These are phyloP conservation scores for Stagonosporopsis vannaccii DNA, from an alignment of 2,329 filamentous ascomycete species.

Conservation along the genomic window DNA sequence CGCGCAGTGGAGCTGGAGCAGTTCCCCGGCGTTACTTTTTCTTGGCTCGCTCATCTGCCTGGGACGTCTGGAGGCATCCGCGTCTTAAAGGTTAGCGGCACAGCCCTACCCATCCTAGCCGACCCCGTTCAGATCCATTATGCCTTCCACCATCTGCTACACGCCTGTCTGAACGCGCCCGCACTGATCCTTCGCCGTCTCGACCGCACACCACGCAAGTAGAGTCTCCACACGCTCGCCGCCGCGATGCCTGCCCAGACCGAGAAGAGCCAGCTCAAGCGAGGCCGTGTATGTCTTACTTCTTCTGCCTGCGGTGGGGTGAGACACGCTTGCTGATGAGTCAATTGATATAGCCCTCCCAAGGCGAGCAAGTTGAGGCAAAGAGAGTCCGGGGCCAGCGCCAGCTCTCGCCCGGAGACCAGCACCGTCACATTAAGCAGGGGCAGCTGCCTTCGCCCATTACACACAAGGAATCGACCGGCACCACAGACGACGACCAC, in stretches of 20 bases:
- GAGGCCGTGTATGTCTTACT: constrained; percentile 69
- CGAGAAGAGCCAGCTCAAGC: constrained; percentile 87
- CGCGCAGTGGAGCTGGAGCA: constrained; percentile 5
- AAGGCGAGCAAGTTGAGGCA: constrained; percentile 68
- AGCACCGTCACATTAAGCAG: constrained; percentile 59
- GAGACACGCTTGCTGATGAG: constrained; percentile 24
- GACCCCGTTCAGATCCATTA: constrained; percentile 25
- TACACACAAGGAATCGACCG: constrained; percentile 71
- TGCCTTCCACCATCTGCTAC: constrained; percentile 27
- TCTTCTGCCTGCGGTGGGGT: not conserved
- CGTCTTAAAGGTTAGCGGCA: constrained; percentile 27
- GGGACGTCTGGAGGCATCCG: constrained; percentile 26
- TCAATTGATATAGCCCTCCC: constrained; percentile 64
- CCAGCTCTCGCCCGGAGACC: constrained; percentile 62
- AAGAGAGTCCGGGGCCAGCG: constrained; percentile 87
- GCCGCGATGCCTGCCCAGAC: constrained; percentile 62
- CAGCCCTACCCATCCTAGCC: constrained; percentile 18
- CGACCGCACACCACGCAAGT: constrained; percentile 18
- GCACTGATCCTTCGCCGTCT: constrained; percentile 30
- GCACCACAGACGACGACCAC: constrained; percentile 58
- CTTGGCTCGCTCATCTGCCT: constrained; percentile 27
- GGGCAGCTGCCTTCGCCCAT: constrained; percentile 80
- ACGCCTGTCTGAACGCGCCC: constrained; percentile 28
- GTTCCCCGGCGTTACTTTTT: not conserved
- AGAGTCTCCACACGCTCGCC: constrained; percentile 7